Base-by-base conservation (phyloP, 1,139 yeast genomes). In the Blastobotrys persicus region DNA sequence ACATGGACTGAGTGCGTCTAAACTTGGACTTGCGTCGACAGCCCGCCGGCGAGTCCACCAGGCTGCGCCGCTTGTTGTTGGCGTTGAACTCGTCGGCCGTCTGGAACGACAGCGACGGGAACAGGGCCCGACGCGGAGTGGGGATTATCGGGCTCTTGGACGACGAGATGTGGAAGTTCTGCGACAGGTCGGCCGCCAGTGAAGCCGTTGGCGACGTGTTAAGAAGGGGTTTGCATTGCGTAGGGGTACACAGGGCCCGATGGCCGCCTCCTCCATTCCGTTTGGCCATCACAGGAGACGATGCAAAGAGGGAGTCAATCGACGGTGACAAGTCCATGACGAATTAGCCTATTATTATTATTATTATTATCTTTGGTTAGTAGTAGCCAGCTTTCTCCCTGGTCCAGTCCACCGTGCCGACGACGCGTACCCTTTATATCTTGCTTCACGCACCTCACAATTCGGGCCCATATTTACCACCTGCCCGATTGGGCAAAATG, bases 1-100 rank as follows among this genome's bases (percentile, higher is more conserved):
- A 80, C 85, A 83, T 80, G 38, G 86, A 80, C 58, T 81, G 88
- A 20, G 83, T 80, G 51, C 88, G 72, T 49, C 88, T 70, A 49
- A 77, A 76, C 56, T 76, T 75, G 46, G 41, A 20, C 35, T 34
- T 34, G 58, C 20, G 54, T 46, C 44, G 52, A 47, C 44, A 45
- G 52, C 13, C 54, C 50, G 49, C 46, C 53, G 44, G 28, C 41
- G 43, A n/a, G 42, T 44, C 20, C 45, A 46, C 9, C 44, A 35
- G 14, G 39, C 39, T 7, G 38, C 49, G 31, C 44, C 54, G 6
- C 40, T 31, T 19, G 37, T 49, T n/a, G 26, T 44, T n/a, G 26
- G 43, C 39, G 37, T 45, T 39, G 34, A 44, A 32, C 19, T 37
- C 28, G 23, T 20, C 26, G 33, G 26, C 39, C 23, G 42, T 4